Conservation (phyloP, 208 protist genomes). For the Trypanosoma melophagium region DNA sequence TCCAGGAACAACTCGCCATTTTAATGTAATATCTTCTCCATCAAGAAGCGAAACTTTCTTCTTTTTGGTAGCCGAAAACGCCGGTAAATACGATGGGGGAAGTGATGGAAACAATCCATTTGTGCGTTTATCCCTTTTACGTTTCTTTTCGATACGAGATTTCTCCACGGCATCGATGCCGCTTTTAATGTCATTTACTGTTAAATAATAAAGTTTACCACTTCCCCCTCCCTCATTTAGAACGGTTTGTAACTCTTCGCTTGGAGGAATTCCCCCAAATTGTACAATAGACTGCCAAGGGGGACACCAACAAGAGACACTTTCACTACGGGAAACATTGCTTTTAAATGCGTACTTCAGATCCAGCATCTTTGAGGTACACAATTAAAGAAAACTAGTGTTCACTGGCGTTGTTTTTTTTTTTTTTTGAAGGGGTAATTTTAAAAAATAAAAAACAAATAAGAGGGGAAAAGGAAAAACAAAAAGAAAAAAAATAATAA, state of each 20-base stretch:
- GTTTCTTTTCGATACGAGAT: not conserved
- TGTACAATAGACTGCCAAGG: slow-evolving; percentile 42
- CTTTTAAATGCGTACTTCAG: slow-evolving; percentile 41
- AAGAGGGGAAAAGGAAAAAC: too few species aligned
- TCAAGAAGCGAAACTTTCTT: not conserved
- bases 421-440: too few species aligned
- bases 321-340: slow-evolving; percentile 39
- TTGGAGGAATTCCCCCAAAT: slow-evolving; percentile 60
- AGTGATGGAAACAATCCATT: not conserved
- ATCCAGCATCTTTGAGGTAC: not conserved
- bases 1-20: not conserved
- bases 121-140: not conserved
- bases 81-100: too few species aligned
- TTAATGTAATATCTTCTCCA: not conserved
- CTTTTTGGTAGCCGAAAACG: too few species aligned
- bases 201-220: not conserved
- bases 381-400: not conserved
- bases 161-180: not conserved
- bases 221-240: not conserved
- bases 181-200: not conserved
- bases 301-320: slow-evolving; percentile 46
- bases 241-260: slow-evolving; percentile 19
- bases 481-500: too few species aligned
- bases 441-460: too few species aligned
- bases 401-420: too few species aligned